A percentile compares a stretch with the other conserved stretches of the same genome.
These are phyloP conservation scores for Alternaria gansuensis DNA, from an alignment of 2,329 filamentous ascomycete genomes.

Conservation along the genomic window DNA sequence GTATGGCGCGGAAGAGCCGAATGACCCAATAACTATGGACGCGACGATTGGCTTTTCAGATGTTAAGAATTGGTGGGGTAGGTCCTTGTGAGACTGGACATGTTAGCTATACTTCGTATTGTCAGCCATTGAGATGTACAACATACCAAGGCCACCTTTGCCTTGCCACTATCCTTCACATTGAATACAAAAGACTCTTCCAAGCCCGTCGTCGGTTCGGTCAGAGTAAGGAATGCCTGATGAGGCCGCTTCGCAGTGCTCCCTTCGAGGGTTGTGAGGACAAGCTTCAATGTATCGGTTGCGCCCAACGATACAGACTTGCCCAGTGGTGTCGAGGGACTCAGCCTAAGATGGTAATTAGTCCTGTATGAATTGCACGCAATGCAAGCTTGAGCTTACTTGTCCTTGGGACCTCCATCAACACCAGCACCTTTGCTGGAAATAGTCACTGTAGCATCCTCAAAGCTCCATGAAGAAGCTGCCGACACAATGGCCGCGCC, in stretches of 20 bases:
- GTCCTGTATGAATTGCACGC: not conserved
- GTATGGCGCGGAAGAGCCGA: slow-evolving; percentile 76
- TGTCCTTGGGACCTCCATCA: slow-evolving; percentile 66
- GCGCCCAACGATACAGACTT: slow-evolving; percentile 71
- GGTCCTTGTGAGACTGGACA: slow-evolving; percentile 81
- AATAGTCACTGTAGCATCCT: slow-evolving; percentile 74
- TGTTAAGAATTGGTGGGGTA: slow-evolving; percentile 81
- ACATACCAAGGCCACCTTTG: slow-evolving; percentile 81
- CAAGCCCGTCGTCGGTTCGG: slow-evolving; percentile 76
- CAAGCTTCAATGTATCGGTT: slow-evolving; percentile 79
- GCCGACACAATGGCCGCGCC: slow-evolving; percentile 57
- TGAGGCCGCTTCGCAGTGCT: slow-evolving; percentile 84
- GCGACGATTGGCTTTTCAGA: slow-evolving; percentile 75
- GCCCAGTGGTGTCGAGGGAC: slow-evolving; percentile 65
- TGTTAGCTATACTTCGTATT: slow-evolving; percentile 36
- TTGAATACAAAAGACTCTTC: slow-evolving; percentile 87
- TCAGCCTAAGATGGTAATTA: slow-evolving; percentile 48
- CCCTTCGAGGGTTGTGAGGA: slow-evolving; percentile 81
- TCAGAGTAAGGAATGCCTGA: slow-evolving; percentile 88
- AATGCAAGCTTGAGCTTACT: slow-evolving; percentile 60
- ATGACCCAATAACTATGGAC: slow-evolving; percentile 85
- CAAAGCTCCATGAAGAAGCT: slow-evolving; percentile 73
- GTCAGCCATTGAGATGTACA: slow-evolving; percentile 13
- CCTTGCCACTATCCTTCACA: slow-evolving; percentile 89
- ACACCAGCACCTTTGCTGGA: slow-evolving; percentile 66